A percentile compares a stretch with the other conserved stretches of the same genome.
These are phyloP conservation scores for Cladophialophora bantiana DNA, from an alignment of 2,329 filamentous ascomycete genomes.

Conservation along the genomic window DNA sequence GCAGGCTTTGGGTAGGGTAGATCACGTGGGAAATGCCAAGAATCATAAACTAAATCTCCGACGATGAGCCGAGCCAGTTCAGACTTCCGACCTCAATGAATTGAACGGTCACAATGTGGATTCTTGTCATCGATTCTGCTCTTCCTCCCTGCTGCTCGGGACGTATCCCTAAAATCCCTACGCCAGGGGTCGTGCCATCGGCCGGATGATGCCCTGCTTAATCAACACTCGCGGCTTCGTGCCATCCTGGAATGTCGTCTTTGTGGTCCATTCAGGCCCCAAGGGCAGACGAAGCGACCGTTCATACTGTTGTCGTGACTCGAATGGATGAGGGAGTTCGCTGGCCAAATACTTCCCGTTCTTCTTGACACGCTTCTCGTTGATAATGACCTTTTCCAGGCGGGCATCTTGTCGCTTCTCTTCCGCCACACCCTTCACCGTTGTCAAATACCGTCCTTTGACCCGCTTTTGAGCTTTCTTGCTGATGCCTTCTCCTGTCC, in stretches of 20 bases:
- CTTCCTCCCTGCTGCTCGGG: background rate
- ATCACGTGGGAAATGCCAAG: background rate
- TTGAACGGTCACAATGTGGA: background rate
- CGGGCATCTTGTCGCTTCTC: conserved; percentile 82
- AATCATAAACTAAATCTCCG: background rate
- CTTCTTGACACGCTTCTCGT: conserved; percentile 89
- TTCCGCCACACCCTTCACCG: conserved; percentile 72
- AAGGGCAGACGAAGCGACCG: conserved; percentile 83
- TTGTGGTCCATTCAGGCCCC: conserved; percentile 95
- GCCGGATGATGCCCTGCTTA: conserved; percentile 88
- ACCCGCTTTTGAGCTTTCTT: conserved; percentile 65
- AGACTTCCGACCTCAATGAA: background rate
- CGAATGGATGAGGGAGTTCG: conserved; percentile 86
- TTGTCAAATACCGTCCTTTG: conserved; percentile 60
- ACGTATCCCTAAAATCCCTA: conserved; percentile 38
- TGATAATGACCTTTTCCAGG: conserved; percentile 85
- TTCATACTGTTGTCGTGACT: conserved; percentile 73
- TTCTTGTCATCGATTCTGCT: background rate
- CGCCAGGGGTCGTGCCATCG: conserved; percentile 78
- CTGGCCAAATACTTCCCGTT: conserved; percentile 87
- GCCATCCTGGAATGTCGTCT: conserved; percentile 86
- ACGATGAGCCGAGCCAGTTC: too few species aligned
- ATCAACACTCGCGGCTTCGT: conserved; percentile 89
- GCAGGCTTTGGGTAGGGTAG: background rate
- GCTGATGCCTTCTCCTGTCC: conserved; percentile 84